Base-by-base conservation (phyloP, 768 basidiomycete species). In the Leccinum boreale region DNA sequence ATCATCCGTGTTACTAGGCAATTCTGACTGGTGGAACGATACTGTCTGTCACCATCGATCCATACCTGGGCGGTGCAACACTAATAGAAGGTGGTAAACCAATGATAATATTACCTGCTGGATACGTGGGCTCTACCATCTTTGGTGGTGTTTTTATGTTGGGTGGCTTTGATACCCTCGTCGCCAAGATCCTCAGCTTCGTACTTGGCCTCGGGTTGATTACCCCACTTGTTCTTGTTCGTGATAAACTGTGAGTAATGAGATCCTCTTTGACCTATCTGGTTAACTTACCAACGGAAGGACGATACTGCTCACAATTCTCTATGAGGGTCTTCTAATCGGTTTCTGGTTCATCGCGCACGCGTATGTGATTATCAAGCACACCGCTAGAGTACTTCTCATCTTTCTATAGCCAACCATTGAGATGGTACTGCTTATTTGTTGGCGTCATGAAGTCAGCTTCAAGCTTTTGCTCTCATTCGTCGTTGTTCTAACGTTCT, bases 291-390 rank as follows among this genome's bases (percentile, higher is more conserved):
- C 53, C 58, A 31, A 23, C 47, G 52, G 10, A 71, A 97, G 94
- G 58, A 96, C 94, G 24, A 94, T 95, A 64, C 58, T 89, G 10
- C 81, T 96, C 44, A 94, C 92, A 23, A 64, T 91, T 23, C 70
- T 85, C 10, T 95, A 92, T 64, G 94, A 97, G 72, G 93, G 83
- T 9, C 74, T 97, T 23, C 78, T 98, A 49, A 82, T 98, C 56
- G 94, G 92, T 0, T 91, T 98, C 63, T 97, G 95, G 94, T 97
- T 96, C 70, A 85, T 94, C 46, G 92, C 88, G 67, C 95, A 98
- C 71, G 94, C 81, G 92, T 89, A 71, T 63, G 87, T 79, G 53
- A 60, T 56, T 19, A 21, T 49, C 26, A 17, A 44, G 36, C 42
- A 28, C 19, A 24, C 50, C 62, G 1, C 51, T 56, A 59, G 23